Percentiles rank a stretch among this genome's conserved stretches.
These are phyloP conservation scores for Mycena alexandri DNA, from an alignment of 768 basidiomycete genomes.

Conservation along the genomic window DNA sequence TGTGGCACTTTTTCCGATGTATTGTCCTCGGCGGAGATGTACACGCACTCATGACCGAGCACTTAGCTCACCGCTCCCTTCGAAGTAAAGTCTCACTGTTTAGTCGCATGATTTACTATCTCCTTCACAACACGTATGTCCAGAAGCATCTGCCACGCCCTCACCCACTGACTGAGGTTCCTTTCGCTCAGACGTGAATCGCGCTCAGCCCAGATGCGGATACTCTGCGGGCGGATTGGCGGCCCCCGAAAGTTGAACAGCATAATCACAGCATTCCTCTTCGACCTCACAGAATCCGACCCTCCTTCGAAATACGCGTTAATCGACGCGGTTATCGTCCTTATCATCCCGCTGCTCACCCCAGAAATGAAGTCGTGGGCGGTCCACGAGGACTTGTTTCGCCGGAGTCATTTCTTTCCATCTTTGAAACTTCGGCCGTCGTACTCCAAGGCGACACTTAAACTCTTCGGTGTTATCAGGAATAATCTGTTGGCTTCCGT, in stretches of 20 bases:
- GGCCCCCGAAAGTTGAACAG: not conserved
- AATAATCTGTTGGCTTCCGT: constrained; percentile 5
- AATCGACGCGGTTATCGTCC: constrained; percentile 17
- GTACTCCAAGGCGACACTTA: constrained; percentile 21
- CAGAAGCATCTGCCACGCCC: not conserved
- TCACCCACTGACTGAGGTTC: not conserved
- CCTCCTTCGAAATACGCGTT: constrained; percentile 3
- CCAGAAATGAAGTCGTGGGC: constrained; percentile 10
- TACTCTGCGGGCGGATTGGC: constrained; percentile 11
- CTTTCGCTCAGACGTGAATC: constrained; percentile 11
- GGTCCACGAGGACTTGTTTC: constrained; percentile 26
- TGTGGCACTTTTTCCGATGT: constrained; percentile 31
- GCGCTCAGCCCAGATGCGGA: not conserved
- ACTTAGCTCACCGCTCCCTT: constrained; percentile 2
- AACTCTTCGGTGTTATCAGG: constrained; percentile 11
- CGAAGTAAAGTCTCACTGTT: constrained; percentile 24
- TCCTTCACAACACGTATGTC: constrained; percentile 30
- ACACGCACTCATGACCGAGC: constrained; percentile 2
- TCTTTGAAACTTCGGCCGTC: constrained; percentile 7
- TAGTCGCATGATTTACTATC: constrained; percentile 29
- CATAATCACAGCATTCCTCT: constrained; percentile 3
- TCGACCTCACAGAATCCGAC: constrained; percentile 7
- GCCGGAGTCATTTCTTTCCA: constrained; percentile 25
- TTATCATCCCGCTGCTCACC: constrained; percentile 21
- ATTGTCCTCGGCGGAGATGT: constrained; percentile 29